These are phyloP conservation scores for Fusarium tjaetaba DNA, from an alignment of 2,329 filamentous ascomycete species.

Conservation along the genomic window DNA sequence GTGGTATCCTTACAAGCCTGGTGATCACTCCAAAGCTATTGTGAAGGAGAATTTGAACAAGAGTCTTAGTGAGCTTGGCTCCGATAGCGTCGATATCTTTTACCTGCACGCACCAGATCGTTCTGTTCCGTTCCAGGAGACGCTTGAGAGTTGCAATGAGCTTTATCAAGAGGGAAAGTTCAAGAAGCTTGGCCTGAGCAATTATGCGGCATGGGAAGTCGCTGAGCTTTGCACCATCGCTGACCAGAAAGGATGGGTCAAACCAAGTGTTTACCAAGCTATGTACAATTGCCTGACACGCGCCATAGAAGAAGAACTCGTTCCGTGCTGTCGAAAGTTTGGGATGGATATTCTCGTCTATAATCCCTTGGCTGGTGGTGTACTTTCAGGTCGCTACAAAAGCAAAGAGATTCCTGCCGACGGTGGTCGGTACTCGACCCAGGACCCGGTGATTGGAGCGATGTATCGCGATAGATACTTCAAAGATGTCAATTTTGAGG, in stretches of 20 bases:
- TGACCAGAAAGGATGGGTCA: constrained; percentile 71
- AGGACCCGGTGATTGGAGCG: background rate
- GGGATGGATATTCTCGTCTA: constrained; percentile 76
- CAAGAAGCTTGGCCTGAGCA: constrained; percentile 73
- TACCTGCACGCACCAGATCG: constrained; percentile 64
- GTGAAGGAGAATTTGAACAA: background rate
- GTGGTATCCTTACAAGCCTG: constrained; percentile 9
- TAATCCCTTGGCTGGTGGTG: constrained; percentile 76
- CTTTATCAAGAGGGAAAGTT: constrained; percentile 79
- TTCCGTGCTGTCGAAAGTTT: constrained; percentile 64
- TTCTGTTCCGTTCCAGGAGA: constrained; percentile 72
- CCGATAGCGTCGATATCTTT: background rate
- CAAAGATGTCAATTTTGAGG: constrained; percentile 65
- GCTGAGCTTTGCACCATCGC: constrained; percentile 69
- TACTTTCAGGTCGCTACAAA: constrained; percentile 70
- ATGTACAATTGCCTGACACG: constrained; percentile 67
- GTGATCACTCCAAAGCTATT: background rate
- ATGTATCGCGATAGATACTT: constrained; percentile 61
- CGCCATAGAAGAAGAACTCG: constrained; percentile 51
- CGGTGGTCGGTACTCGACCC: constrained; percentile 39
- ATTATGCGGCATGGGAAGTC: constrained; percentile 81
- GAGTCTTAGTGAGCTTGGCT: background rate
- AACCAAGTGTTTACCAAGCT: constrained; percentile 77
- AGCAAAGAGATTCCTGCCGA: constrained; percentile 41
- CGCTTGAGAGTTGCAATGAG: constrained; percentile 73